Percentiles rank a stretch among this genome's conserved stretches.
These are phyloP conservation scores for Phanerodontia chrysosporium DNA, from an alignment of 768 basidiomycete genomes.

Conservation along the genomic window DNA sequence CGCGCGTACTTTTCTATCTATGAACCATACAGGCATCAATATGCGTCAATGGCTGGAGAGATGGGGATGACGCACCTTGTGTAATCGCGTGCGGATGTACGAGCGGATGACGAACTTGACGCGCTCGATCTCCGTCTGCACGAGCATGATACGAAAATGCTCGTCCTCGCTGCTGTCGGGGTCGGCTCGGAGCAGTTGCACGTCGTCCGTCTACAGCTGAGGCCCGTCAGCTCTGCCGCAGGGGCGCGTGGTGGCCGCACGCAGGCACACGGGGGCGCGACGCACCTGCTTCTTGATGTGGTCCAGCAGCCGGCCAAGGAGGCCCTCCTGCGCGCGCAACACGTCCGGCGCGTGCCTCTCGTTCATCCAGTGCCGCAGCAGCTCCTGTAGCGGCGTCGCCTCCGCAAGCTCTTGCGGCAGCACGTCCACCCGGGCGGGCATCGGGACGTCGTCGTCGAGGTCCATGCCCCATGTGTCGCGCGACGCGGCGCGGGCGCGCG, in stretches of 20 bases:
- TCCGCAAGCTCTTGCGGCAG: conserved; percentile 29
- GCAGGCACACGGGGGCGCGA: too few species aligned
- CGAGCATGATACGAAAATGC: conserved; percentile 88
- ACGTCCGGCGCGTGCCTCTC: conserved; percentile 81
- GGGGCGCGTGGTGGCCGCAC: too few species aligned
- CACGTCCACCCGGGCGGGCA: conserved; percentile 16
- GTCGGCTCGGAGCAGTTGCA: conserved; percentile 72
- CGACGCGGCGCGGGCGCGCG: conserved; percentile 29
- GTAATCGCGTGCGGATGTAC: conserved; percentile 80
- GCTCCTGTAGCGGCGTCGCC: conserved; percentile 61
- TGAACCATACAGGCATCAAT: background rate
- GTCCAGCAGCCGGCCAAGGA: conserved; percentile 65
- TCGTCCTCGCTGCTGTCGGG: conserved; percentile 88
- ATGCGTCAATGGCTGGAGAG: background rate
- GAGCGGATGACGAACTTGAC: conserved; percentile 90
- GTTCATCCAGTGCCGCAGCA: conserved; percentile 84
- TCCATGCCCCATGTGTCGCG: conserved; percentile 18
- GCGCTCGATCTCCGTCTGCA: conserved; percentile 91
- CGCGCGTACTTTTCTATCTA: conserved; percentile 85
- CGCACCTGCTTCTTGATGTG: conserved; percentile 81
- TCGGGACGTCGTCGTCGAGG: conserved; percentile 31
- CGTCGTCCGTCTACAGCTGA: conserved; percentile 63
- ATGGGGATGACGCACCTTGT: conserved; percentile 56
- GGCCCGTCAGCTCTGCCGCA: conserved; percentile 16
- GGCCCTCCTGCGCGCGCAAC: conserved; percentile 64